Conservation (phyloP, 176 grass and related monocot species). For the maize (Zea mays) region DNA sequence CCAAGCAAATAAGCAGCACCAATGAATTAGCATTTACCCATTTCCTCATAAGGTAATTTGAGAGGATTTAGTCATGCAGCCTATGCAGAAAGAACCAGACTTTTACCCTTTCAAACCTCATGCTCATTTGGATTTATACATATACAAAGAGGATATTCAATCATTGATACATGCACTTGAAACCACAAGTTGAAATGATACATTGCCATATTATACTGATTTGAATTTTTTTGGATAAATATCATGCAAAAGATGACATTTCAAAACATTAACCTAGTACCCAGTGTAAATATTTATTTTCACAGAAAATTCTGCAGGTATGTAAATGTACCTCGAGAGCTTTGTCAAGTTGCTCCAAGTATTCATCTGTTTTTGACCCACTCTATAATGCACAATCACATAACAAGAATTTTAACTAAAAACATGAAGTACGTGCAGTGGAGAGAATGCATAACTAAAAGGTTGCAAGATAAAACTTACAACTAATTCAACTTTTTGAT, state of each 20-base stretch:
- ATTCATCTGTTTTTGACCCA: slow-evolving; percentile 76
- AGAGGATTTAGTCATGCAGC: background rate
- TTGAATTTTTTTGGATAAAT: background rate
- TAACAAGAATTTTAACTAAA: slow-evolving; percentile 24
- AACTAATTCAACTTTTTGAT: slow-evolving; percentile 83
- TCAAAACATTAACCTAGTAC: background rate
- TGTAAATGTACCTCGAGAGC: slow-evolving; percentile 67
- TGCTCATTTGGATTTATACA: slow-evolving; percentile 22
- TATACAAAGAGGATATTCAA: background rate
- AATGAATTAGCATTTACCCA: background rate
- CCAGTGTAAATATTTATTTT: background rate
- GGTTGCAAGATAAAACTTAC: slow-evolving; percentile 45
- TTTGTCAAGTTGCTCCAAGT: slow-evolving; percentile 82
- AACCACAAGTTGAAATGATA: background rate
- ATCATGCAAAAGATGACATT: slow-evolving; percentile 1
- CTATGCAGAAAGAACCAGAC: background rate
- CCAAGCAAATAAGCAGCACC: background rate
- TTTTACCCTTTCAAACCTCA: background rate
- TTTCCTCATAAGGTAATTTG: background rate
- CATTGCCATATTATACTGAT: background rate
- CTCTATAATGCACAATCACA: slow-evolving; percentile 53
- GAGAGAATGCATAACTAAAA: slow-evolving; percentile 13
- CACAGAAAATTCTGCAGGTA: background rate
- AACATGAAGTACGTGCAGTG: background rate
- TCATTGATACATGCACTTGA: background rate